Base-by-base conservation (phyloP, 2,329 filamentous ascomycete genomes). In the Claviceps purpurea region DNA sequence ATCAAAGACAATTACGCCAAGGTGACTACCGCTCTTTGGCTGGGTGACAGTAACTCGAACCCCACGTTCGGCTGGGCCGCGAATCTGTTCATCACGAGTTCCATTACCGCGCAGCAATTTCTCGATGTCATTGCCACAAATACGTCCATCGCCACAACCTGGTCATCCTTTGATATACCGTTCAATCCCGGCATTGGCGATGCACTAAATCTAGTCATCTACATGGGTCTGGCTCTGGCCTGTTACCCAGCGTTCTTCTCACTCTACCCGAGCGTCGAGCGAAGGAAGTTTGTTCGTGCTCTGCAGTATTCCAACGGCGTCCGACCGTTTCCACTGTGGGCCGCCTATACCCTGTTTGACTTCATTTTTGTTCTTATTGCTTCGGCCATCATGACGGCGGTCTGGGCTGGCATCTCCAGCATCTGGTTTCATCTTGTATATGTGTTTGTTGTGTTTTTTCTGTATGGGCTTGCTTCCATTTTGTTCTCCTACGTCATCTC, bases 261-360 rank as follows among this genome's bases (percentile, higher is more conserved):
- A 0, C 72, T 96, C 4, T 96, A 96, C 62, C 87, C 89, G 0
- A 95, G 88, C n/a, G 73, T 86, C 30, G 90, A 96, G 66, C 78
- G 89, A 26, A 72, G 89, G 11, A 74, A 82, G 49, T 85, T 89
- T 57, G 87, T 96, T 24, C 80, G 90, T 50, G 85, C 86, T 16
- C 72, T 96, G 34, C 85, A 96, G 65, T 96, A 95, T 68, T 94
- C 87, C 51, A 96, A 95, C 62, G 90, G 90, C 47, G 89, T 95
- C 30, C 77, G 87, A 13, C 84, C 87, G 0, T 72, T 87, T 8
- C 88, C 89, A 0, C 72, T 96, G 1, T 96, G 91, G 90, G 68
- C 87, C 5, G 87, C 90, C 1, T 94, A 96, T 62, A 73, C 85
- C 1, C 62, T 74, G 0, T 95, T 95, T 61, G 90, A 96, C 68